Conservation (phyloP, 768 basidiomycete genomes). For the Melanogaster broomeanus region DNA sequence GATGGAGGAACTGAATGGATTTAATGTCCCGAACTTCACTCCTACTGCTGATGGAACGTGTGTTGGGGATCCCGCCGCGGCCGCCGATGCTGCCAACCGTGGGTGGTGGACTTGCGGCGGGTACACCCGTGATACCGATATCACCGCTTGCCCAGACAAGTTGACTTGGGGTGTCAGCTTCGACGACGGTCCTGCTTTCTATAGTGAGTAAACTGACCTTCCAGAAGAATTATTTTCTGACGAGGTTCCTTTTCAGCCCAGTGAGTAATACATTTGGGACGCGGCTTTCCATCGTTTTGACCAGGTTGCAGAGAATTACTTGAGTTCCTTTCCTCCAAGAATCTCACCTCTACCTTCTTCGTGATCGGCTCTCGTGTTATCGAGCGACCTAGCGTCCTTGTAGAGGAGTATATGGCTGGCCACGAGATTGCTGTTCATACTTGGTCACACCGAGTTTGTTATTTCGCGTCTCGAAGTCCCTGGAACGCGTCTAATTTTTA, state of each 20-base stretch:
- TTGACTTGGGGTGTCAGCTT: conserved; percentile 81
- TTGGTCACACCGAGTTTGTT: conserved; percentile 78
- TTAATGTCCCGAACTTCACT: conserved; percentile 62
- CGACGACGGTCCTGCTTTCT: conserved; percentile 86
- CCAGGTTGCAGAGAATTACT: conserved; percentile 55
- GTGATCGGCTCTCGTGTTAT: conserved; percentile 85
- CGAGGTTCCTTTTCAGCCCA: conserved; percentile 41
- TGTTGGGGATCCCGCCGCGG: conserved; percentile 53
- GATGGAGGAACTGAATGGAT: conserved; percentile 76
- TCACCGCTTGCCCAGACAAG: conserved; percentile 67
- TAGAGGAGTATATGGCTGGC: conserved; percentile 79
- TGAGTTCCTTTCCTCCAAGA: conserved; percentile 63
- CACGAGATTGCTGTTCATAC: conserved; percentile 87
- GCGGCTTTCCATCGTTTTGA: conserved; percentile 1
- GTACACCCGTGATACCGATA: conserved; percentile 57
- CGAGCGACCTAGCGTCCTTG: conserved; percentile 70
- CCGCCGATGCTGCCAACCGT: conserved; percentile 54
- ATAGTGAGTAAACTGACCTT: conserved; percentile 55
- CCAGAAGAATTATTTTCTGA: conserved; percentile 1
- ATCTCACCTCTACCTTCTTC: conserved; percentile 86
- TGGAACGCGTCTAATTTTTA: conserved; percentile 14
- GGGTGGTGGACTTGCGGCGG: conserved; percentile 96
- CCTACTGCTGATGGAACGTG: conserved; percentile 75
- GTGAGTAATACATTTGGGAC: conserved; percentile 33
- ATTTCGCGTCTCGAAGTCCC: background rate